Percentiles rank a stretch among this genome's conserved stretches.
phyloP scores from a whole-genome alignment of 2,329 filamentous ascomycete genomes.

The Colletotrichum chrysophilum region DNA sequence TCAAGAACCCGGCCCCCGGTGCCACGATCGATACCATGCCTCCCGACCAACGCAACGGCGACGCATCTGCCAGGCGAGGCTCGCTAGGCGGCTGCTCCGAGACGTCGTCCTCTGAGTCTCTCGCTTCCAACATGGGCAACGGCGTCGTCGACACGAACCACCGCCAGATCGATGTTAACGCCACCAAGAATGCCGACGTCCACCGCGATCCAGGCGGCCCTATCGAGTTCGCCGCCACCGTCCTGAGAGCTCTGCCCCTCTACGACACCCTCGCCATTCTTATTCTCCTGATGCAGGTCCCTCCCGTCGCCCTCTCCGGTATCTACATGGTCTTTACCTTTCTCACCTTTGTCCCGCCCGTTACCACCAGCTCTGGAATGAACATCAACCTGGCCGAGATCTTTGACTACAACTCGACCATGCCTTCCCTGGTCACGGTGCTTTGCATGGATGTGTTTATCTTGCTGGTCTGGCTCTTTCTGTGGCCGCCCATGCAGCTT shows the following conservation, averaged over 20 bases:
- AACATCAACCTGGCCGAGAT: constrained; percentile 89
- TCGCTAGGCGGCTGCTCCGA: constrained; percentile 62
- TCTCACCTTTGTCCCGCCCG: constrained; percentile 88
- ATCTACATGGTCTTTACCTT: constrained; percentile 93
- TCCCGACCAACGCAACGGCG: constrained; percentile 45
- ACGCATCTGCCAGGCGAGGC: constrained; percentile 46
- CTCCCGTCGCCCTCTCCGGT: constrained; percentile 83
- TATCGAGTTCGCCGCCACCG: constrained; percentile 80
- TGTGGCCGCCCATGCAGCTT: constrained; percentile 87
- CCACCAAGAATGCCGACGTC: constrained; percentile 69
- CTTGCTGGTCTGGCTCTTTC: constrained; percentile 83
- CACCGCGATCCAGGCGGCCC: constrained; percentile 77
- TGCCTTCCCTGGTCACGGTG: constrained; percentile 84
- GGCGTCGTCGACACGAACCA: constrained; percentile 53
- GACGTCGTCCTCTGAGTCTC: constrained; percentile 59
- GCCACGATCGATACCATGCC: constrained; percentile 38
- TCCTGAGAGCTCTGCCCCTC: constrained; percentile 87
- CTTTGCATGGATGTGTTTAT: constrained; percentile 84
- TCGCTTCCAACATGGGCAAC: constrained; percentile 38
- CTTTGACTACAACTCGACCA: constrained; percentile 85
- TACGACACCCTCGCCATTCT: constrained; percentile 96
- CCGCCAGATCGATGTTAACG: constrained; percentile 74
- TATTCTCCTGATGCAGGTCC: constrained; percentile 92
- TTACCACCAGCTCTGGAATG: constrained; percentile 77
- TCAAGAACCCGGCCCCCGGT: constrained; percentile 19